Conservation (phyloP, 192 early-diverging fungal genomes). For the Backusella parvicylindrica region DNA sequence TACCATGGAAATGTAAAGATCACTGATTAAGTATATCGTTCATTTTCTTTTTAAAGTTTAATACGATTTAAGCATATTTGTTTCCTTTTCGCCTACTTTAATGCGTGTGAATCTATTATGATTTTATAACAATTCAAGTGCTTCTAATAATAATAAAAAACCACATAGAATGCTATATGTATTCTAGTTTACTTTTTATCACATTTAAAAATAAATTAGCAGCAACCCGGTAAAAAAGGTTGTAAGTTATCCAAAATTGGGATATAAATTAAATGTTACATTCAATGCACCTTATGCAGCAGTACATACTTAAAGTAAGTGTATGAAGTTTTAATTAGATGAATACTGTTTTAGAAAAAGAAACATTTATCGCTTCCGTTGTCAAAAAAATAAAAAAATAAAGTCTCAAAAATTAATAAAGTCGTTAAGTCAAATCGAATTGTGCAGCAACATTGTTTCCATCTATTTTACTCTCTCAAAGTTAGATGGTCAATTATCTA, state of each 20-base stretch:
- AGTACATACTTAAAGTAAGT: conserved; percentile 5
- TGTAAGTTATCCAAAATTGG: background rate
- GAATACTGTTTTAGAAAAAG: background rate
- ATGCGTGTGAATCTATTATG: too few species aligned
- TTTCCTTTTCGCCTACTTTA: background rate
- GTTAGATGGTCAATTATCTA: background rate
- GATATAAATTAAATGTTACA: conserved; percentile 2
- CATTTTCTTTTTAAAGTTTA: background rate
- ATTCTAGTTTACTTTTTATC: too few species aligned
- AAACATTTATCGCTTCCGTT: background rate
- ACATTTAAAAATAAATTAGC: too few species aligned
- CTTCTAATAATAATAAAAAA: background rate
- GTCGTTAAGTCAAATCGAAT: background rate
- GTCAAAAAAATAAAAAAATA: background rate
- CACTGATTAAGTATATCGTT: background rate
- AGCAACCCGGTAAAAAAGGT: too few species aligned
- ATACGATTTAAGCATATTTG: background rate
- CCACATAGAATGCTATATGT: too few species aligned
- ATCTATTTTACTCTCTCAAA: background rate
- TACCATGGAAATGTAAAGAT: background rate
- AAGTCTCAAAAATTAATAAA: background rate
- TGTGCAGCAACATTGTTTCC: background rate
- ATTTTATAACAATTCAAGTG: background rate
- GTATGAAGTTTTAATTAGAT: conserved; percentile 2
- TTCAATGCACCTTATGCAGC: background rate